Percentiles rank a stretch among this genome's conserved stretches.
phyloP scores from a whole-genome alignment of 148 eudicot species.

The Chenopodium formosanum region DNA sequence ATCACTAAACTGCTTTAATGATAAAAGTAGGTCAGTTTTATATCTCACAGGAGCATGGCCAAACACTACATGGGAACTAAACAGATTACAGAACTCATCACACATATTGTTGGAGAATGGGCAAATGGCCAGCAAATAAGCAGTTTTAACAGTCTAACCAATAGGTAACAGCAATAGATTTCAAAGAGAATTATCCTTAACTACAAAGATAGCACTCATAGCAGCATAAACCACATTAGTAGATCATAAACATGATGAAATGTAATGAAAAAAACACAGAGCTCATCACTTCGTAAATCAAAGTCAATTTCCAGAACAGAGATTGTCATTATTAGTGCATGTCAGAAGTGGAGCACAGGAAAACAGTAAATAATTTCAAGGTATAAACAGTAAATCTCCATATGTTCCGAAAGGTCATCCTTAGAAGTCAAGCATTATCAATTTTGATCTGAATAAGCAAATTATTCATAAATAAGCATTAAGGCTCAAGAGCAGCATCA shows the following conservation, averaged over 20 bases:
- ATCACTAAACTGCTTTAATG: not conserved
- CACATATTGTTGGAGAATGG: not conserved
- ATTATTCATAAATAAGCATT: not conserved
- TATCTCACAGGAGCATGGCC: not conserved
- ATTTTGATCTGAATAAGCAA: not conserved
- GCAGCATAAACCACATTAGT: not conserved
- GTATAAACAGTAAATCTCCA: not conserved
- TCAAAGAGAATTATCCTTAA: not conserved
- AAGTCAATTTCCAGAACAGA: not conserved
- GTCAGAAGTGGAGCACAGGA: not conserved
- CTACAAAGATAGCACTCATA: not conserved
- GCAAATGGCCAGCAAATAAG: not conserved
- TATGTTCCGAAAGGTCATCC: not conserved
- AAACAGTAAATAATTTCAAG: not conserved
- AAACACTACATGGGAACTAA: too few species aligned
- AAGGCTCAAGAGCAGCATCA: not conserved
- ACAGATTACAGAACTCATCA: not conserved
- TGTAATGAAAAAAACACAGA: not conserved
- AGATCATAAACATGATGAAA: not conserved
- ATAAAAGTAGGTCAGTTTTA: not conserved
- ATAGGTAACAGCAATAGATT: not conserved
- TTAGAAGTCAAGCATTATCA: not conserved
- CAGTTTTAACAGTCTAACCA: not conserved
- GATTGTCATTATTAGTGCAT: not conserved
- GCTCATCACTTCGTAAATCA: not conserved